Conservation (phyloP, 768 basidiomycete genomes). For the Boletus rubescentipes region DNA sequence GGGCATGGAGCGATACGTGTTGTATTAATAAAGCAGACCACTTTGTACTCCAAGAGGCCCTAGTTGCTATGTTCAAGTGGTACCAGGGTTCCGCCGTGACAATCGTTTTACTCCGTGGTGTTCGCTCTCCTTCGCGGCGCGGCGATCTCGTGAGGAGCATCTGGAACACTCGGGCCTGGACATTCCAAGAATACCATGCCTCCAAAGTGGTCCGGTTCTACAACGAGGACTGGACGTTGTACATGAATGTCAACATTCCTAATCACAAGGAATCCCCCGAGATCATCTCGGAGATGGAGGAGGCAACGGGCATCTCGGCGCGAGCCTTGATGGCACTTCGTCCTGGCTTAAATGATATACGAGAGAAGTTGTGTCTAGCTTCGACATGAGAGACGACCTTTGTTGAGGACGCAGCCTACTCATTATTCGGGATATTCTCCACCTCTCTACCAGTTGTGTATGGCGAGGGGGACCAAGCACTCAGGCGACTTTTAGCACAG, state of each 20-base stretch:
- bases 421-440: background rate
- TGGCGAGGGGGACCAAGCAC: background rate
- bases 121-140: background rate
- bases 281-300: background rate
- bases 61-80: background rate
- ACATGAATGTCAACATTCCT: background rate
- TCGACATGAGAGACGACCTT: background rate
- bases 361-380: background rate
- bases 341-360: background rate
- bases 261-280: background rate
- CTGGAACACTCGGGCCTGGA: background rate
- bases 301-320: background rate
- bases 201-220: background rate
- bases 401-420: background rate
- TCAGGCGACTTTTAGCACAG: background rate
- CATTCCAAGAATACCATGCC: background rate
- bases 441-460: background rate
- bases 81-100: background rate
- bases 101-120: background rate
- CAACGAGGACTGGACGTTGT: background rate
- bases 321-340: background rate
- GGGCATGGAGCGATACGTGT: background rate
- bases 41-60: background rate
- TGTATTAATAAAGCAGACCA: background rate
- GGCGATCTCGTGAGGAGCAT: background rate